These are phyloP conservation scores for Phaeolepiota aurea DNA, from an alignment of 768 basidiomycete genomes.

Conservation along the genomic window DNA sequence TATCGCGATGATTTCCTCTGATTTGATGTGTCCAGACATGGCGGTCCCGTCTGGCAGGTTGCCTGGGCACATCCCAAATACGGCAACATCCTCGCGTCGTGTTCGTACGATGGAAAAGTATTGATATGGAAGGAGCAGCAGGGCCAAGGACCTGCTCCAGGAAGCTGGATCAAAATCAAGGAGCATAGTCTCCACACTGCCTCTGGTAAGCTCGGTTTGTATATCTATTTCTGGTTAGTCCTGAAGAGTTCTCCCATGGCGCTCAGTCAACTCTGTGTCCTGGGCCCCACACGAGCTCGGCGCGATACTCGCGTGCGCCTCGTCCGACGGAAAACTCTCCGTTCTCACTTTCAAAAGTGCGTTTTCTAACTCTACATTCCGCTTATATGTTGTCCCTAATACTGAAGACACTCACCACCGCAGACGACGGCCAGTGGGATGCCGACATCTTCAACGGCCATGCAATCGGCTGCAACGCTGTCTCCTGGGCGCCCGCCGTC, in stretches of 20 bases:
- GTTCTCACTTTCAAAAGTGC: slow-evolving; percentile 94
- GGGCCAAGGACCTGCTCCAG: slow-evolving; percentile 40
- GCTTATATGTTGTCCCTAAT: neutral
- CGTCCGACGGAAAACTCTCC: slow-evolving; percentile 94
- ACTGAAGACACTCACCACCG: neutral
- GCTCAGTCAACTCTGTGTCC: slow-evolving; percentile 94
- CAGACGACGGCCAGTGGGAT: slow-evolving; percentile 95
- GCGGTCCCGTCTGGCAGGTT: slow-evolving; percentile 97
- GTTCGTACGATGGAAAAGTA: slow-evolving; percentile 96
- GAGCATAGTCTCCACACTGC: slow-evolving; percentile 93
- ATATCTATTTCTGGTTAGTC: neutral
- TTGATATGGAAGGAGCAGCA: slow-evolving; percentile 96
- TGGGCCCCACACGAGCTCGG: slow-evolving; percentile 99
- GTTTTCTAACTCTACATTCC: slow-evolving; percentile 14
- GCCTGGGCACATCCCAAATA: slow-evolving; percentile 98
- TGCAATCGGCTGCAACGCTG: slow-evolving; percentile 93
- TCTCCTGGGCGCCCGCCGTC: slow-evolving; percentile 94
- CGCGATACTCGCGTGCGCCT: slow-evolving; percentile 93
- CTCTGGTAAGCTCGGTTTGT: slow-evolving; percentile 53
- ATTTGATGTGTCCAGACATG: slow-evolving; percentile 54
- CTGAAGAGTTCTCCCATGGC: neutral
- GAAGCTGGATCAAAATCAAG: slow-evolving; percentile 89
- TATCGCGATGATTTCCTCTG: neutral
- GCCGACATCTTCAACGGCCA: slow-evolving; percentile 94
- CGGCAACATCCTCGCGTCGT: slow-evolving; percentile 94